Evolutionary conservation across 352 stramenopile species (phyloP).

Genomic region (Globisporangium lucens): DNA sequence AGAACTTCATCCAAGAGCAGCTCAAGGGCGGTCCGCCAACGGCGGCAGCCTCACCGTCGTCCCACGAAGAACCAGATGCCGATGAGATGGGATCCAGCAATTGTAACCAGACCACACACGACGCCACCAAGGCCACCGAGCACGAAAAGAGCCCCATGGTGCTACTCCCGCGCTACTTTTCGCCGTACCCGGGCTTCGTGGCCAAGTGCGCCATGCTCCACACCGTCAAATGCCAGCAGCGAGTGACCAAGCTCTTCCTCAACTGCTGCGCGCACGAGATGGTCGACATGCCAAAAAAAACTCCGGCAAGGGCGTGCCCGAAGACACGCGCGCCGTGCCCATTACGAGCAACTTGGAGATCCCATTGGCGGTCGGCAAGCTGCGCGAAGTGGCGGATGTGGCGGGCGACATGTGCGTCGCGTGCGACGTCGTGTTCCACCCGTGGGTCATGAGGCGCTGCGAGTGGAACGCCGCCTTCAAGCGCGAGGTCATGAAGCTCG

Average conservation of each 20-base stretch:
- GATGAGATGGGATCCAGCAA: neutral
- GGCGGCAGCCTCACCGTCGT: neutral
- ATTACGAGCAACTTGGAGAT: constrained; percentile 75
- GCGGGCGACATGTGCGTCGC: constrained; percentile 39
- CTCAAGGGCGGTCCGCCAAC: constrained; percentile 57
- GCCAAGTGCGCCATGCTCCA: constrained; percentile 67
- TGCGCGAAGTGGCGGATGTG: constrained; percentile 50
- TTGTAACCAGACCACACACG: constrained; percentile 5
- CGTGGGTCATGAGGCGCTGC: constrained; percentile 70
- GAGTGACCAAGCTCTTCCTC: constrained; percentile 74
- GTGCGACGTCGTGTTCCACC: constrained; percentile 78
- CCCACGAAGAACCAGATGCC: neutral
- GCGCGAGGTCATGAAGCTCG: constrained; percentile 74
- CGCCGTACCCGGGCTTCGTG: constrained; percentile 66
- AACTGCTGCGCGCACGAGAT: constrained; percentile 75
- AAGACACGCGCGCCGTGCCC: constrained; percentile 55
- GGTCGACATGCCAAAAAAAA: constrained; percentile 71
- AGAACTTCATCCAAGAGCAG: constrained; percentile 82
- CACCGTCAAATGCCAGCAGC: constrained; percentile 54
- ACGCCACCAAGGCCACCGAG: neutral
- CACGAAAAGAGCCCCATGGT: constrained; percentile 1
- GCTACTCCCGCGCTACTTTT: constrained; percentile 46
- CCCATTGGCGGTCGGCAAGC: constrained; percentile 61
- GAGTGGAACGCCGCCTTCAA: constrained; percentile 82
- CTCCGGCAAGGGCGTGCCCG: constrained; percentile 49